Base-by-base conservation (phyloP, 352 stramenopile species). In the Phytophthora melonis region DNA sequence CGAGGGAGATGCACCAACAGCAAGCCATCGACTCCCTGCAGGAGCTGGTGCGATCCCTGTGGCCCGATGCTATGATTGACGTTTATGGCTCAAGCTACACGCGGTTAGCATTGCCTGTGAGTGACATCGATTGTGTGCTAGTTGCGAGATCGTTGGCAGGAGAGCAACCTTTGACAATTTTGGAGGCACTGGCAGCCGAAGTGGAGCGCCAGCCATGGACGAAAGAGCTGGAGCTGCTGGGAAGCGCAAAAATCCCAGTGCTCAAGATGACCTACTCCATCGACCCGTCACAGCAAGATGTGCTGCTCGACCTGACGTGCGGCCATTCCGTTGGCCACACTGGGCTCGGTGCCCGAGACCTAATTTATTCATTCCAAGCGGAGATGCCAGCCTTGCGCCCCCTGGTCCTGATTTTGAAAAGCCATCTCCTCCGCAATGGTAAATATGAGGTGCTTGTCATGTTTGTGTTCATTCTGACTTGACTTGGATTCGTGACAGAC, bases 71-170 rank as follows among this genome's bases (percentile, higher is more conserved):
- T 50, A 72, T 95, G 45, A 93, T 99, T 34, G 97, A 99, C 61
- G 84, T 98, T 18, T 99, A 99, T 70, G 98, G 98, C 23, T 99
- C 96, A 32, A 99, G 95, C 76, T 97, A 97, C 50, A 99, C 97
- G 1, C 89, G 91, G n/a, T 82, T 99, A 19, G 92, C 97, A 45
- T 83, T 99, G 27, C 97, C 97, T 13, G 91, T 82, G 41, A 99
- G 97, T 66, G 98, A 99, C 84, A 84, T 99, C 21, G 98, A 99
- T 78, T 97, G 98, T 58, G 97, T 99, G 11, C 85, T 98, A 58
- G 80, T 98, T 23, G 90, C 94, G 41, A 93, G 92, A 50, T 92
- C 97, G 5, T 84, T 91, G 7, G 58, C 52, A 16, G 89, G 91
- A 74, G 88, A 89, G 54, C 82, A 82, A 18, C 93, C 97, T n/a